Percentiles rank a stretch among this genome's conserved stretches.
Evolutionary conservation across 192 early-diverging fungal genomes (phyloP).

Genomic region (Entomortierella chlamydospora): DNA sequence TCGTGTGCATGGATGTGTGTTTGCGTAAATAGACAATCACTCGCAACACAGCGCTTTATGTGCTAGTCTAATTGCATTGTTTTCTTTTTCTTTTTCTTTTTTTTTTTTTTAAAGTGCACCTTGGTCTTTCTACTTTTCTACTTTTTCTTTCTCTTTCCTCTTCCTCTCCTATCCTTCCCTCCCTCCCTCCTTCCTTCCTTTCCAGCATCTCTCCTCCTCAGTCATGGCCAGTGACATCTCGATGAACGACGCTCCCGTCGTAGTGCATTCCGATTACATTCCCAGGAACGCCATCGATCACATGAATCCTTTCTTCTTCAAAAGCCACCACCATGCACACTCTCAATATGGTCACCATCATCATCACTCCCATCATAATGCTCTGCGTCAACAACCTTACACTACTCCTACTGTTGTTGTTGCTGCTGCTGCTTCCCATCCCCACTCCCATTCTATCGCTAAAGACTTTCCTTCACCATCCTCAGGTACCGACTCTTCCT

Average conservation of each 20-base stretch:
- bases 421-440: background rate
- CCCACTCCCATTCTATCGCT: background rate
- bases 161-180: background rate
- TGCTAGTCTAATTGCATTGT: too few relatives aligned
- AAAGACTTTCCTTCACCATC: background rate
- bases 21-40: too few relatives aligned
- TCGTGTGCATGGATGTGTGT: too few relatives aligned
- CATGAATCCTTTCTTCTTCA: conserved; percentile 51
- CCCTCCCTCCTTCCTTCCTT: conserved; percentile 1
- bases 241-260: conserved; percentile 25
- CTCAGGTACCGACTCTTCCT: conserved; percentile 15
- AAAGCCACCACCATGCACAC: conserved; percentile 19
- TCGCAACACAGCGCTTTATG: too few relatives aligned
- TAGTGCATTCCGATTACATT: conserved; percentile 14
- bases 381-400: conserved; percentile 6
- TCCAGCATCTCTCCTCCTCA: background rate
- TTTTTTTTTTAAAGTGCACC: too few relatives aligned
- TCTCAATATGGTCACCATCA: conserved; percentile 7
- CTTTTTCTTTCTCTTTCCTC: background rate
- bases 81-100: too few relatives aligned
- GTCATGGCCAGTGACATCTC: conserved; percentile 32
- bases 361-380: conserved; percentile 1
- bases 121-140: too few relatives aligned
- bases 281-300: conserved; percentile 43
- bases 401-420: too few relatives aligned